These are phyloP conservation scores for Panicum hallii DNA, from an alignment of 202 grass and related monocot genomes.

Conservation along the genomic window DNA sequence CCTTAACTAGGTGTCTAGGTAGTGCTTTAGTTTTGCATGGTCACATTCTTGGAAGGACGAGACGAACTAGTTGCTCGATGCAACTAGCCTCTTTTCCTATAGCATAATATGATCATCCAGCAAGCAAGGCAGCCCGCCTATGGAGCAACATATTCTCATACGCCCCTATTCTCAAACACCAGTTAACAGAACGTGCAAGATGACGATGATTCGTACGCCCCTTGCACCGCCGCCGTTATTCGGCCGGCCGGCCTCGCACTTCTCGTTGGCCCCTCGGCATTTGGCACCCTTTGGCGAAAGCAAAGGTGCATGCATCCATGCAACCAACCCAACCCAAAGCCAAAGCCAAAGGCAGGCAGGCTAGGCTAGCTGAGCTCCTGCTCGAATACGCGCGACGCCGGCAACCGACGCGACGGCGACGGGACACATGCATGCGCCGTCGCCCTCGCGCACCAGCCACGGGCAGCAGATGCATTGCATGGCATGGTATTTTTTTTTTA, in stretches of 20 bases:
- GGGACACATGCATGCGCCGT: not conserved
- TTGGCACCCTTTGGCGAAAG: constrained; percentile 34
- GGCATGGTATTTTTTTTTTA: not conserved
- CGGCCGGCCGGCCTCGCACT: not conserved
- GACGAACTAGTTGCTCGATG: no score
- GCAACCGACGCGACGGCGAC: no score
- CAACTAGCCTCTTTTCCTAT: no score
- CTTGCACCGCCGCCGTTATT: constrained; percentile 1
- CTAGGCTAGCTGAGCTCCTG: not conserved
- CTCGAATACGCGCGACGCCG: not conserved
- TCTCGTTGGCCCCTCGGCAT: not conserved
- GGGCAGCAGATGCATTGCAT: not conserved
- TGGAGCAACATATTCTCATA: no score
- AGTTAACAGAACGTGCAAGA: not conserved
- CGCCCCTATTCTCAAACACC: no score
- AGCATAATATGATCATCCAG: no score
- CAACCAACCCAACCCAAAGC: not conserved
- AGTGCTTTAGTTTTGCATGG: no score
- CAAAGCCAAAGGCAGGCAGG: not conserved
- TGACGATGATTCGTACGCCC: not conserved
- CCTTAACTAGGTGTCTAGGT: no score
- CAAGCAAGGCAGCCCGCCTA: no score
- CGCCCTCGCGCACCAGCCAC: constrained; percentile 8
- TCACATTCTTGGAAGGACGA: no score
- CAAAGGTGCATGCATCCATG: constrained; percentile 6